Evolutionary conservation across 2,329 filamentous ascomycete species (phyloP).

Genomic region (Berkeleyomyces basicola): DNA sequence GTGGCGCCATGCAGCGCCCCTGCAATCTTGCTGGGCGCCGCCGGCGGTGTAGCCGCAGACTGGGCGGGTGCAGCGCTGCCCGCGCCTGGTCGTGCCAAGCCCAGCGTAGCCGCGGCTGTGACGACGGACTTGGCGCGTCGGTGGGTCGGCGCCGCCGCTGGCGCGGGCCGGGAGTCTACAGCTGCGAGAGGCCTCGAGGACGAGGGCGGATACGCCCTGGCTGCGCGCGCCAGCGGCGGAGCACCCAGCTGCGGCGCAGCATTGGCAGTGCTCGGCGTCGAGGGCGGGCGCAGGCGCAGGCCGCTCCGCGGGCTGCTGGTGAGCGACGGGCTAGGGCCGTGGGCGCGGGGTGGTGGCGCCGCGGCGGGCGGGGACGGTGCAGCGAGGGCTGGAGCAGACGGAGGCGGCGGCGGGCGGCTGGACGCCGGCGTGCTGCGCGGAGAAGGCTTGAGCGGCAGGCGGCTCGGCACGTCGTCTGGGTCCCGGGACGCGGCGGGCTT

Average conservation of each 20-base stretch:
- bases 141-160: not conserved
- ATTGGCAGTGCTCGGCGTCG: too few species aligned
- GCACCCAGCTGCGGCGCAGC: too few species aligned
- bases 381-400: not conserved
- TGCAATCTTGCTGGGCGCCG: not conserved
- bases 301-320: too few species aligned
- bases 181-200: slow-evolving; percentile 16
- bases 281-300: too few species aligned
- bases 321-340: too few species aligned
- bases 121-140: slow-evolving; percentile 4
- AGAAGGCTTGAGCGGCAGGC: slow-evolving; percentile 31
- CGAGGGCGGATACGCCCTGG: slow-evolving; percentile 17
- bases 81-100: not conserved
- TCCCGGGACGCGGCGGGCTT: slow-evolving; percentile 19
- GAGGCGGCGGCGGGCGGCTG: not conserved
- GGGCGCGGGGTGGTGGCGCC: too few species aligned
- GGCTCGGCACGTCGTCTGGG: slow-evolving; percentile 29
- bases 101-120: not conserved
- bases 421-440: slow-evolving; percentile 13
- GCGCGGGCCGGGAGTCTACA: not conserved
- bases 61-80: not conserved
- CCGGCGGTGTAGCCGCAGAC: not conserved
- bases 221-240: too few species aligned
- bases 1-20: not conserved
- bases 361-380: too few species aligned